Evolutionary conservation across 352 stramenopile species (phyloP), one percentile per base, ranked within the genome.

Genomic region (Globisporangium iwayamae): DNA sequence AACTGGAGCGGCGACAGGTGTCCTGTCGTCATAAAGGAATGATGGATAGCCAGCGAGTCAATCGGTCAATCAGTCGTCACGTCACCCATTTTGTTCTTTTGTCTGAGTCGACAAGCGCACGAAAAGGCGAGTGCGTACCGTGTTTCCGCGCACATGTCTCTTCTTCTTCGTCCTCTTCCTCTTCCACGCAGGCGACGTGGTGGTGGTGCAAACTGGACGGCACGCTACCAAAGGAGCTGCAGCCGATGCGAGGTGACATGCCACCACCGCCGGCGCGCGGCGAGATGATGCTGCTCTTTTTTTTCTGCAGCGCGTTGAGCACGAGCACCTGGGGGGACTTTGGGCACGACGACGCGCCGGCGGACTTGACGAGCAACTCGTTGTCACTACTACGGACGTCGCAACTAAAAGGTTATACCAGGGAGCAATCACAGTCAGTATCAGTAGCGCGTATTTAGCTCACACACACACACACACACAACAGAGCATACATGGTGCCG

Each of bases 401-500:
- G 28, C 48, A 56, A 32, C 45, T 70, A 14, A 13, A 16, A 41
- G 0, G 34, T 39, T 11, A 57, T 20, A 5, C 25, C 28, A 57
- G 14, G 10, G 14, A 47, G n/a, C 5, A 43, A 34, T 14, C 14
- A 22, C 16, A 57, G 20, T 46, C 30, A 58, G 52, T 36, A 43
- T 30, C 18, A 14, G 20, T 8, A 52, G 25, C 25, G 25, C 25
- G 25, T 28, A 28, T 28, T 22, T 7, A 48, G 16, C n/a, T 28
- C 30, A 43, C 9, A 16, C 18, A 18, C 32, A 32, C 18, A 18
- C 32, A 32, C 28, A 28, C 20, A 14, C 20, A 55, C 14, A 22
- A 2, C 32, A 14, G 5, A 11, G 67, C 70, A 67, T 86, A 92
- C 83, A 92, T 92, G 69, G 78, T 92, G 43, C 81, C 78, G 58